A percentile compares a stretch with the other conserved stretches of the same genome.
Evolutionary conservation across 495 filamentous ascomycete species (phyloP).

Genomic region (Xylaria cubensis): DNA sequence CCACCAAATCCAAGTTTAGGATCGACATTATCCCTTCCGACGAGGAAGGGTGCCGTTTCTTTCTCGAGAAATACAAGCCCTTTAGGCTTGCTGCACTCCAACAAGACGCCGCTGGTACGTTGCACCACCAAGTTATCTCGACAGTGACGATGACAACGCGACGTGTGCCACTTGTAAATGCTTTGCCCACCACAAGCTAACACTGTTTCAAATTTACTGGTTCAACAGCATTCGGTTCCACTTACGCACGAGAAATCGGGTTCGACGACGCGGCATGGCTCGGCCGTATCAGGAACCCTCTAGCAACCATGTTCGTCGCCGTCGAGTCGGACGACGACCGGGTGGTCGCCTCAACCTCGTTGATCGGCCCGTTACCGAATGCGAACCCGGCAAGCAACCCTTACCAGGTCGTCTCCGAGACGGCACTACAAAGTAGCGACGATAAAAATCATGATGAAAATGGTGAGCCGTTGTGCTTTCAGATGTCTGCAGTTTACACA

Average conservation of each 20-base stretch:
- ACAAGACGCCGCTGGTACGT: slow-evolving; percentile 36
- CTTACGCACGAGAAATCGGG: slow-evolving; percentile 51
- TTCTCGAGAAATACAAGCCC: slow-evolving; percentile 39
- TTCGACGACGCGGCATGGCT: slow-evolving; percentile 52
- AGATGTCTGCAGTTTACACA: slow-evolving; percentile 56
- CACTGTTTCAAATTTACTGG: not conserved
- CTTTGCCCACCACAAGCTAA: not conserved
- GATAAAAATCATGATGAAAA: slow-evolving; percentile 20
- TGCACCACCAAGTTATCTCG: not conserved
- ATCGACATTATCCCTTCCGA: slow-evolving; percentile 36
- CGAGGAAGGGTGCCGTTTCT: slow-evolving; percentile 35
- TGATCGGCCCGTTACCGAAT: slow-evolving; percentile 36
- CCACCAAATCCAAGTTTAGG: slow-evolving; percentile 10
- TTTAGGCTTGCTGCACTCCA: slow-evolving; percentile 43
- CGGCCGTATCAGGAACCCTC: slow-evolving; percentile 53
- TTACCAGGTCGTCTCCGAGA: slow-evolving; percentile 28
- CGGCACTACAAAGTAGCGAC: slow-evolving; percentile 12
- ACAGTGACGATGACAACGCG: not conserved
- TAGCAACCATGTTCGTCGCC: slow-evolving; percentile 51
- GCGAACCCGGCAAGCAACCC: slow-evolving; percentile 36
- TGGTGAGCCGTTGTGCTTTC: slow-evolving; percentile 33
- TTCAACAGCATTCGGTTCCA: slow-evolving; percentile 53
- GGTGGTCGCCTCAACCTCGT: slow-evolving; percentile 36
- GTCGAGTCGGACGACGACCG: slow-evolving; percentile 33
- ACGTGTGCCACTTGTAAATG: no score